Percentiles rank a stretch among this genome's conserved stretches.
These are phyloP conservation scores for Sordariomycetes sp. DNA, from an alignment of 2,329 filamentous ascomycete species.

Conservation along the genomic window DNA sequence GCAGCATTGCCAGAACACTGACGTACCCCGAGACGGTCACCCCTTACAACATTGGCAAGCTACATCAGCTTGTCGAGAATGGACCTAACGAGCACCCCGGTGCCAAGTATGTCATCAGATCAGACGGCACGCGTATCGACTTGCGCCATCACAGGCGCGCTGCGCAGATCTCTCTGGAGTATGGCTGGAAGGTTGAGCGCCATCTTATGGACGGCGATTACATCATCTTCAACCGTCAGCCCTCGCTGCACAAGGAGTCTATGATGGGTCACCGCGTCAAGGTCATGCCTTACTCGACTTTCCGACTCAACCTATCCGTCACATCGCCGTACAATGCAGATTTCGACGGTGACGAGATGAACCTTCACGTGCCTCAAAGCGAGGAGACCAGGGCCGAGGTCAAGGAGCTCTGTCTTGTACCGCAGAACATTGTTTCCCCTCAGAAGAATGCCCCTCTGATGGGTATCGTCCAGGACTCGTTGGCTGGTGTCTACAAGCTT, in stretches of 20 bases:
- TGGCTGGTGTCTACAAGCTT: constrained; percentile 95
- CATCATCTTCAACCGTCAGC: constrained; percentile 99
- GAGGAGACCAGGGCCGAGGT: constrained; percentile 96
- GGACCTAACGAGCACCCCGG: constrained; percentile 93
- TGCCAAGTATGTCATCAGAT: constrained; percentile 91
- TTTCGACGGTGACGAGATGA: constrained; percentile 99
- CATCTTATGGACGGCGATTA: constrained; percentile 94
- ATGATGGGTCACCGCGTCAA: constrained; percentile 99
- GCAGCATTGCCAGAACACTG: constrained; percentile 83
- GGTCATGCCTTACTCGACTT: constrained; percentile 98
- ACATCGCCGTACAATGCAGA: constrained; percentile 99
- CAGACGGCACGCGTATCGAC: constrained; percentile 90
- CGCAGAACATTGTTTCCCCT: constrained; percentile 94
- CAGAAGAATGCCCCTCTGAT: constrained; percentile 95
- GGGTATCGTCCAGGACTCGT: constrained; percentile 98
- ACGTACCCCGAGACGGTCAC: constrained; percentile 98
- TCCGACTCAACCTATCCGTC: constrained; percentile 93
- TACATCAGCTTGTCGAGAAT: constrained; percentile 83
- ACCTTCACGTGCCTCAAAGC: constrained; percentile 95
- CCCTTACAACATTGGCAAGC: constrained; percentile 90
- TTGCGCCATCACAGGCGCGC: constrained; percentile 86
- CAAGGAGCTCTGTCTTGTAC: constrained; percentile 92
- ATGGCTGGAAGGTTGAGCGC: constrained; percentile 97
- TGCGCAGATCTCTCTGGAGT: constrained; percentile 77
- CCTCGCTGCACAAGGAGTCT: constrained; percentile 97